Evolutionary conservation across 257 asterid species (phyloP), one percentile per base, ranked within the genome.

Genomic region (Lithospermum erythrorhizon): DNA sequence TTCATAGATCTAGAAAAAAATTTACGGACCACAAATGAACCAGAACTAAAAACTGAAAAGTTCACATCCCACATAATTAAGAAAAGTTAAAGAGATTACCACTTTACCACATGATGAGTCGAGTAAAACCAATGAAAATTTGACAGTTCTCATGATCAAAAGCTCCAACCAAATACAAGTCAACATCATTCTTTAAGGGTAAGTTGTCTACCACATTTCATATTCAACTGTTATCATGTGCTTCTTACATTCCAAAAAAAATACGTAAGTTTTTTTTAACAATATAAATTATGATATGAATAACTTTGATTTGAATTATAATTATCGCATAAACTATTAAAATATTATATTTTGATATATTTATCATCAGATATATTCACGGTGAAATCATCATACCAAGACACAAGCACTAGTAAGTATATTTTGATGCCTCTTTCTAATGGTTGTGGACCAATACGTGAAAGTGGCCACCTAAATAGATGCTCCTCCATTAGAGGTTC

Each of bases 201-300:
- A 66, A 32, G 73, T 66, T 65, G 81, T 72, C 78, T 61, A 48
- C 78, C 88, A 72, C 80, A 63, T 63, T 69, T 64, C 62, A 61
- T 58, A 70, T 75, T 72, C 72, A 73, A 67, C 61, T 77, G 61
- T 77, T 68, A 65, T 69, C 67, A 70, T 75, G 68, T n/a, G n/a
- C n/a, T n/a, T n/a, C n/a, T n/a, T n/a, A n/a, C n/a, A n/a, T n/a
- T n/a, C n/a, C n/a, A n/a, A n/a, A n/a, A n/a, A n/a, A n/a, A n/a
- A n/a, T n/a, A n/a, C n/a, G n/a, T n/a, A n/a, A n/a, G n/a, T n/a
- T n/a, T n/a, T n/a, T n/a, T n/a, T n/a, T n/a, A n/a, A n/a, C n/a
- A n/a, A n/a, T n/a, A n/a, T n/a, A n/a, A n/a, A n/a, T n/a, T n/a
- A n/a, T n/a, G n/a, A n/a, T n/a, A n/a, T n/a, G n/a, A n/a, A n/a